These are phyloP conservation scores for Cylindrotheca closterium DNA, from an alignment of 108 stramenopile species.

Conservation along the genomic window DNA sequence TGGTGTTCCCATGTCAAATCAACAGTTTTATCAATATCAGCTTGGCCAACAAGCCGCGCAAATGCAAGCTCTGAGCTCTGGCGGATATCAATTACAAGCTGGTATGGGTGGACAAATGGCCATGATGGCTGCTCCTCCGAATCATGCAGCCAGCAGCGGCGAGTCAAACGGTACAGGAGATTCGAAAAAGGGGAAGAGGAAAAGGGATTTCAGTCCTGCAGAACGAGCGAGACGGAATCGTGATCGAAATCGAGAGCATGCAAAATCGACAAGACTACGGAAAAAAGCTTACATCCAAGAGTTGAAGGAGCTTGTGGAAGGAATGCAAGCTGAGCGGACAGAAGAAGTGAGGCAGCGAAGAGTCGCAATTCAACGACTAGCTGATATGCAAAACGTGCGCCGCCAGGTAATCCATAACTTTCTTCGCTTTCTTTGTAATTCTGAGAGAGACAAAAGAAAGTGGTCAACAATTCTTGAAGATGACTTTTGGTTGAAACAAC, in stretches of 20 bases:
- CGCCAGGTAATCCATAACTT: constrained; percentile 72
- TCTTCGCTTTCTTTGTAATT: constrained; percentile 57
- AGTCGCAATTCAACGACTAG: constrained; percentile 76
- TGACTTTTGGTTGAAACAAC: constrained; percentile 77
- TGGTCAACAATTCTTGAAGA: constrained; percentile 80
- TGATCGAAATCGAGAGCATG: constrained; percentile 94
- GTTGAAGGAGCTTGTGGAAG: constrained; percentile 89
- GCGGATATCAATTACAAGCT: no score
- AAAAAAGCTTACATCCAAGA: constrained; percentile 95
- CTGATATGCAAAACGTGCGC: constrained; percentile 73
- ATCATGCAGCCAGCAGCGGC: constrained; percentile 22
- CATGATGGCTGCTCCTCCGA: constrained; percentile 39
- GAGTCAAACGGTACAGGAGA: background rate
- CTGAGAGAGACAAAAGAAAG: constrained; percentile 58
- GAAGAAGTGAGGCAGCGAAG: constrained; percentile 80
- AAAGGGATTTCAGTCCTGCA: constrained; percentile 41
- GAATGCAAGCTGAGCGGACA: constrained; percentile 71
- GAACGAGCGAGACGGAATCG: constrained; percentile 76
- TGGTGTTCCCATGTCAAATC: constrained; percentile 1
- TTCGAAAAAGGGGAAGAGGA: constrained; percentile 8
- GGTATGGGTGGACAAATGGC: constrained; percentile 25
- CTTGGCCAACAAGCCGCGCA: constrained; percentile 2
- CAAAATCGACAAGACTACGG: constrained; percentile 88
- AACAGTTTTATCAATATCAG: constrained; percentile 4
- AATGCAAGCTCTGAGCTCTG: constrained; percentile 2